Percentiles rank a stretch among this genome's conserved stretches.
These are phyloP conservation scores for Cyclostephanos invisitatus DNA, from an alignment of 108 stramenopile species.

Conservation along the genomic window DNA sequence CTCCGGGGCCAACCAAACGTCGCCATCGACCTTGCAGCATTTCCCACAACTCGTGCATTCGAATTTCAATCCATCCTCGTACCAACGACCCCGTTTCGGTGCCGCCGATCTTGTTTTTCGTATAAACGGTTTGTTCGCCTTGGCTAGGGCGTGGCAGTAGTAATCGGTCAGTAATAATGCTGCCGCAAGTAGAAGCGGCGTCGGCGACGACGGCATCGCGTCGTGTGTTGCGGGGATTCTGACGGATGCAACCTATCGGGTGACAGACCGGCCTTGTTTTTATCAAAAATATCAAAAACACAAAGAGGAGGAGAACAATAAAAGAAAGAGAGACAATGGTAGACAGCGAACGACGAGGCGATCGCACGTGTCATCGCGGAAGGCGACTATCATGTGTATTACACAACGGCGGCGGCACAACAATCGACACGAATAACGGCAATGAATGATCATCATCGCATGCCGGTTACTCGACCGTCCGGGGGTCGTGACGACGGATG, in stretches of 20 bases:
- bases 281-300: too few relatives aligned
- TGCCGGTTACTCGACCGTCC: conserved; percentile 22
- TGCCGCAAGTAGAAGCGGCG: background rate
- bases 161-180: conserved; percentile 1
- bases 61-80: conserved; percentile 38
- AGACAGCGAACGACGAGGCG: conserved; percentile 49
- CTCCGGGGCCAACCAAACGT: conserved; percentile 62
- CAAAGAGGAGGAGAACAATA: too few relatives aligned
- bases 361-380: conserved; percentile 51
- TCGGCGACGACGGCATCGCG: background rate
- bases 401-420: background rate
- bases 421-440: background rate
- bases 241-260: background rate
- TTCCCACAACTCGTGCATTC: conserved; percentile 65
- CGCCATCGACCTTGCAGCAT: conserved; percentile 68
- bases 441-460: background rate
- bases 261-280: background rate
- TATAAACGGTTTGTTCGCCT: conserved; percentile 18
- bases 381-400: conserved; percentile 23
- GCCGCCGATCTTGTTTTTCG: conserved; percentile 20
- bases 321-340: too few relatives aligned
- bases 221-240: background rate
- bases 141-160: conserved; percentile 6
- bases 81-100: conserved; percentile 39
- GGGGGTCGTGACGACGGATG: conserved; percentile 20